A percentile compares a stretch with the other conserved stretches of the same genome.
Conservation (phyloP, 345 rosid genomes). For the Pelargonium nanum region DNA sequence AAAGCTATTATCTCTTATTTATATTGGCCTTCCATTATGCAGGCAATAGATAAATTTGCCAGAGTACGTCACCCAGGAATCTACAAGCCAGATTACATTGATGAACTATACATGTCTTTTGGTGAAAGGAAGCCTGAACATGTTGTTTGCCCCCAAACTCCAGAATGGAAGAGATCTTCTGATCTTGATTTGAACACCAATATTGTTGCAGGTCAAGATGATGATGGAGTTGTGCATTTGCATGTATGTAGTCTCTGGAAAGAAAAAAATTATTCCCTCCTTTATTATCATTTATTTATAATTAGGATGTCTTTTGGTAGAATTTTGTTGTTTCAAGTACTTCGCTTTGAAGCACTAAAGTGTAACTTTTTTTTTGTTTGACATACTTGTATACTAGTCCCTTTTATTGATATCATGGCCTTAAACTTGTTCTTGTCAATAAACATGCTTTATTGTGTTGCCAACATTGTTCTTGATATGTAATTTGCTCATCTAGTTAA, state of each 20-base stretch:
- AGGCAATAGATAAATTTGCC: constrained; percentile 77
- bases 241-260: constrained; percentile 30
- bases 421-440: no score
- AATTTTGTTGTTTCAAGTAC: no score
- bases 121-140: constrained; percentile 78
- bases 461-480: no score
- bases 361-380: no score
- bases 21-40: constrained; percentile 16
- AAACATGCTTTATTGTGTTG: no score
- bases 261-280: constrained; percentile 2
- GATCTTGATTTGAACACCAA: constrained; percentile 96
- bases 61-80: constrained; percentile 97
- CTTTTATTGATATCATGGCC: no score
- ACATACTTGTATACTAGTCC: no score
- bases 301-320: neutral
- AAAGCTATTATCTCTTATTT: neutral
- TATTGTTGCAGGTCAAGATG: constrained; percentile 63
- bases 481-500: no score
- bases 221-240: constrained; percentile 42
- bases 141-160: constrained; percentile 68
- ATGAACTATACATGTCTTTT: constrained; percentile 66
- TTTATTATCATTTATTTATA: neutral
- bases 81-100: constrained; percentile 82
- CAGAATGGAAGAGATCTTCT: constrained; percentile 94
- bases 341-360: no score